Percentiles rank a stretch among this genome's conserved stretches.
phyloP scores from a whole-genome alignment of 768 basidiomycete genomes.

The Obba rivulosa region DNA sequence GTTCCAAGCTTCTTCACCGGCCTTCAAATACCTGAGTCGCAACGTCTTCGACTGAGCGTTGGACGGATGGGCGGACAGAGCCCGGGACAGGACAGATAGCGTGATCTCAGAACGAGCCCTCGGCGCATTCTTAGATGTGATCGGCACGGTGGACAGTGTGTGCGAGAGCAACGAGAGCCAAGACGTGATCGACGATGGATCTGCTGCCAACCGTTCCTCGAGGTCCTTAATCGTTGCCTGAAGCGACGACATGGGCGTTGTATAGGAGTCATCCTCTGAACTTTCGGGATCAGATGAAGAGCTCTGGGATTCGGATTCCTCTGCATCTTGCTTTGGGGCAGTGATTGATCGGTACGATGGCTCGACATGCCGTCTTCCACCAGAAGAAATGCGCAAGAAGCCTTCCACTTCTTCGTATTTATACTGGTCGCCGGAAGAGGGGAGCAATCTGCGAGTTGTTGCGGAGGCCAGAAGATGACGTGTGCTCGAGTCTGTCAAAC shows the following conservation, averaged over 20 bases:
- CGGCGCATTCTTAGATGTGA: constrained; percentile 60
- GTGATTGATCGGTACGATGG: constrained; percentile 49
- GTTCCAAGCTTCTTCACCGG: constrained; percentile 71
- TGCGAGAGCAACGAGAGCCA: constrained; percentile 67
- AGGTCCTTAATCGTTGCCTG: constrained; percentile 56
- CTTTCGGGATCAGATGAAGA: constrained; percentile 25
- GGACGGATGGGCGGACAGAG: constrained; percentile 47
- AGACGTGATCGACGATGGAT: constrained; percentile 47
- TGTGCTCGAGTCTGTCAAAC: constrained; percentile 53
- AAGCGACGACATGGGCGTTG: constrained; percentile 30
- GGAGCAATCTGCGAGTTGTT: constrained; percentile 44
- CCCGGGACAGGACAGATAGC: constrained; percentile 60
- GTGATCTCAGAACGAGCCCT: constrained; percentile 69
- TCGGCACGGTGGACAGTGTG: constrained; percentile 56
- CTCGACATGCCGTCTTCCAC: constrained; percentile 25
- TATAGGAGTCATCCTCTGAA: constrained; percentile 19
- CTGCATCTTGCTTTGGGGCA: constrained; percentile 22
- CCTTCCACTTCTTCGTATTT: constrained; percentile 65
- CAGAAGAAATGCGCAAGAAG: constrained; percentile 53
- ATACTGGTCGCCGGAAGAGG: constrained; percentile 27
- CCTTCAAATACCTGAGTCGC: constrained; percentile 59
- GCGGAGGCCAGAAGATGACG: constrained; percentile 48
- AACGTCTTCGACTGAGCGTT: constrained; percentile 47
- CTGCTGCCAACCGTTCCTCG: constrained; percentile 44
- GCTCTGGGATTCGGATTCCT: constrained; percentile 31